A percentile compares a stretch with the other conserved stretches of the same genome.
These are phyloP conservation scores for Daldinia childiae DNA, from an alignment of 495 filamentous ascomycete species.

Conservation along the genomic window DNA sequence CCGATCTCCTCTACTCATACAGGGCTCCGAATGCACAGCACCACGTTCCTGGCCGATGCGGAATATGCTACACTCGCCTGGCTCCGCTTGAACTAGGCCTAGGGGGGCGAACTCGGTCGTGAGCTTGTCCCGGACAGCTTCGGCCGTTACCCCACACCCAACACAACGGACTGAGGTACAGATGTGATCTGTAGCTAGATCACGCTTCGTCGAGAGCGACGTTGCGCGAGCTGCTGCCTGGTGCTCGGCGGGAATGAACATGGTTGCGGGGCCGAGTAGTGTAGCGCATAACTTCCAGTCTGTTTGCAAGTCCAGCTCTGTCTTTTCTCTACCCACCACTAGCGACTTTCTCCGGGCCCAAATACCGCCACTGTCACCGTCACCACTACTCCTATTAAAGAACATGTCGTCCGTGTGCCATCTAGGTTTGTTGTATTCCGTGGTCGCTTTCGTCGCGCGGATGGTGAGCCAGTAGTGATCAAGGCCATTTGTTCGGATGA, in stretches of 20 bases:
- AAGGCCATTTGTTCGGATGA: constrained; percentile 35
- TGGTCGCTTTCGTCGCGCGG: constrained; percentile 47
- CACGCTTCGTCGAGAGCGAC: constrained; percentile 27
- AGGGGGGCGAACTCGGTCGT: constrained; percentile 23
- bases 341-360: constrained; percentile 1
- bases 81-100: constrained; percentile 24
- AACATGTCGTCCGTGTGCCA: constrained; percentile 53
- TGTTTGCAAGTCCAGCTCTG: constrained; percentile 35
- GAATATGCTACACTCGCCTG: constrained; percentile 38
- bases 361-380: constrained; percentile 14
- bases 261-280: constrained; percentile 45
- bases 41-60: constrained; percentile 45
- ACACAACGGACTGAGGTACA: constrained; percentile 46
- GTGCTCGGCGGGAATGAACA: constrained; percentile 41
- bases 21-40: constrained; percentile 50
- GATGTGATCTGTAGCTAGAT: constrained; percentile 33
- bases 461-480: constrained; percentile 50
- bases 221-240: constrained; percentile 37
- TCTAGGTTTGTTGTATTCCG: constrained; percentile 45
- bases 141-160: constrained; percentile 44
- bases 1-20: constrained; percentile 41
- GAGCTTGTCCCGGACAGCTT: constrained; percentile 41
- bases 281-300: constrained; percentile 52
- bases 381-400: constrained; percentile 33
- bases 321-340: not conserved